Percentiles rank a stretch among this genome's conserved stretches.
Evolutionary conservation across 805 yeast species (phyloP).

Genomic region (Priceomyces castillae): DNA sequence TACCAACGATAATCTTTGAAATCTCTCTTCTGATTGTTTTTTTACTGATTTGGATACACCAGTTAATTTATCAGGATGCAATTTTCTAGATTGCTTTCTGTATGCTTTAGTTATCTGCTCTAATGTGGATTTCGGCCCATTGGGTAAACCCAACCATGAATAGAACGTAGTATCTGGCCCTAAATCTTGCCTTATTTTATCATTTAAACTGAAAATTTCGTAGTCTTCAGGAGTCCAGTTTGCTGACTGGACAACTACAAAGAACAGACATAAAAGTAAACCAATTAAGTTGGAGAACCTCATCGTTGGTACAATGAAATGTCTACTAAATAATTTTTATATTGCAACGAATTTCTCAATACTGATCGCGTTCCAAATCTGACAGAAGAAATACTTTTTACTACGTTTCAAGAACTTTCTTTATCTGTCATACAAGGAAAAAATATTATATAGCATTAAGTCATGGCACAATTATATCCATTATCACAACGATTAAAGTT

Average conservation of each 20-base stretch:
- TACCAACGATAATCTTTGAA: constrained; percentile 73
- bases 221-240: constrained; percentile 66
- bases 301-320: not conserved
- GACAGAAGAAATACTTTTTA: no score
- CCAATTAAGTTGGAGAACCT: not conserved
- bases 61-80: constrained; percentile 81
- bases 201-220: constrained; percentile 74
- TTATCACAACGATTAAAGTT: constrained; percentile 29
- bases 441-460: not conserved
- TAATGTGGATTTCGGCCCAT: constrained; percentile 44
- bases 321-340: not conserved
- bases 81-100: constrained; percentile 62
- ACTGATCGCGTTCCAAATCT: not conserved
- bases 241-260: constrained; percentile 24
- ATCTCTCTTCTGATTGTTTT: constrained; percentile 62
- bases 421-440: no score
- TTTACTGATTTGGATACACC: constrained; percentile 25
- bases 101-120: constrained; percentile 64
- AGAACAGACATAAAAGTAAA: not conserved
- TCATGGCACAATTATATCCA: constrained; percentile 36
- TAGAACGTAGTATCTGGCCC: constrained; percentile 66
- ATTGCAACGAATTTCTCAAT: not conserved
- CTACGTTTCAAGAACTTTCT: no score
- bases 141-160: constrained; percentile 55
- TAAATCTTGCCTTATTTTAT: constrained; percentile 59